Conservation (phyloP, 2,329 filamentous ascomycete genomes). For the Claviceps maximensis region DNA sequence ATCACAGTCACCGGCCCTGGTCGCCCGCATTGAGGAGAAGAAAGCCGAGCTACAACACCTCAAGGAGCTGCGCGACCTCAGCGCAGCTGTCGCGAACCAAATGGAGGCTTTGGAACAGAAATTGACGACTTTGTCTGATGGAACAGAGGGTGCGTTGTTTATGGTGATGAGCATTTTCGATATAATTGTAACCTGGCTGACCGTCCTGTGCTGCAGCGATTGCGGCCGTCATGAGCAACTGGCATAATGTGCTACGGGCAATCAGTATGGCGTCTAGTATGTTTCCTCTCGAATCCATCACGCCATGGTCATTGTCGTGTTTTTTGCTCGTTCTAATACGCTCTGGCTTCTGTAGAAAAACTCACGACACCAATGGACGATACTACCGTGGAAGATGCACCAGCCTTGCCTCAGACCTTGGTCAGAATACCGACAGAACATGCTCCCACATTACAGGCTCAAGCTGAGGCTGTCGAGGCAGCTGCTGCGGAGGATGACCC, state of each 20-base stretch:
- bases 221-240: slow-evolving; percentile 72
- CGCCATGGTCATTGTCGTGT: too few relatives aligned
- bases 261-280: slow-evolving; percentile 78
- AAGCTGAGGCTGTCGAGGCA: slow-evolving; percentile 38
- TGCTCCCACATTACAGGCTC: slow-evolving; percentile 48
- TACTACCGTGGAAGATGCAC: slow-evolving; percentile 14
- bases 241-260: slow-evolving; percentile 73
- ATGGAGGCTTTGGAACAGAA: slow-evolving; percentile 76
- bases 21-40: slow-evolving; percentile 73
- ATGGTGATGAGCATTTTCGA: background rate
- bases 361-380: slow-evolving; percentile 46
- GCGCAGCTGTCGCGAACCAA: slow-evolving; percentile 62
- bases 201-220: slow-evolving; percentile 43
- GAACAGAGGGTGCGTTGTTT: slow-evolving; percentile 58
- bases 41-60: slow-evolving; percentile 70
- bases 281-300: slow-evolving; percentile 12
- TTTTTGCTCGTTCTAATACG: slow-evolving; percentile 6
- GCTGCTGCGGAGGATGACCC: slow-evolving; percentile 26
- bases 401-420: slow-evolving; percentile 60
- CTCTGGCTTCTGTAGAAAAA: slow-evolving; percentile 40
- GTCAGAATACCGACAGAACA: slow-evolving; percentile 78
- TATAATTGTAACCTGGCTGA: slow-evolving; percentile 9
- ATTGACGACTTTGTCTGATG: slow-evolving; percentile 62
- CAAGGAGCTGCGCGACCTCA: slow-evolving; percentile 65
- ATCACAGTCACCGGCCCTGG: slow-evolving; percentile 55